phyloP scores from a whole-genome alignment of 352 stramenopile genomes.

The Globisporangium paroecandrum region DNA sequence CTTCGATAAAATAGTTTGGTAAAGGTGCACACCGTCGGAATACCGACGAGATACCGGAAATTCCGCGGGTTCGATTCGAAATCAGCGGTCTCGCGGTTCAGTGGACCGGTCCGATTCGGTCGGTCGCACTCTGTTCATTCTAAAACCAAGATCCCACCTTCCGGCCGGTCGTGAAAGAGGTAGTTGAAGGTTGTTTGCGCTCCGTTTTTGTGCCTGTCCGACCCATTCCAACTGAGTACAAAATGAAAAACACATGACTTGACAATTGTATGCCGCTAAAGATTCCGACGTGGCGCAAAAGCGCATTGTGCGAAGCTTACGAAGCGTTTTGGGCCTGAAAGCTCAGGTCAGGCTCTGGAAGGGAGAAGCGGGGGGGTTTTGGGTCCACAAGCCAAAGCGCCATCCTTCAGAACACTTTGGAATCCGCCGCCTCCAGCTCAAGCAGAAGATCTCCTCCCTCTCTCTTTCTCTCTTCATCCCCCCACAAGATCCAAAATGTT shows the following conservation, averaged over 20 bases:
- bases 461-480: background rate
- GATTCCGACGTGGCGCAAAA: constrained; percentile 1
- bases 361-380: background rate
- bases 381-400: background rate
- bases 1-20: too few species aligned
- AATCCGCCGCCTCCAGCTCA: constrained; percentile 33
- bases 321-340: background rate
- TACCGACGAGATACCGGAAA: constrained; percentile 13
- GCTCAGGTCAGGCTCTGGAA: constrained; percentile 1
- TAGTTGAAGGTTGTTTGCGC: constrained; percentile 12
- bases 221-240: constrained; percentile 17
- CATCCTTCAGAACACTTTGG: constrained; percentile 10
- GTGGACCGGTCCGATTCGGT: constrained; percentile 15
- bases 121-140: constrained; percentile 5
- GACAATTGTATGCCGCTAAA: constrained; percentile 8
- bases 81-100: constrained; percentile 15
- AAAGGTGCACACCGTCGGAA: background rate
- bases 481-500: constrained; percentile 34
- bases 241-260: constrained; percentile 2
- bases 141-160: background rate
- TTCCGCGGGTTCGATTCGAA: constrained; percentile 13
- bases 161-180: constrained; percentile 13
- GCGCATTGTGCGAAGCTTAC: background rate
- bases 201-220: constrained; percentile 26
- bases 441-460: constrained; percentile 14